Percentiles rank a stretch among this genome's conserved stretches.
phyloP scores from a whole-genome alignment of 2,329 filamentous ascomycete genomes.

The Podosphaera leucotricha region DNA sequence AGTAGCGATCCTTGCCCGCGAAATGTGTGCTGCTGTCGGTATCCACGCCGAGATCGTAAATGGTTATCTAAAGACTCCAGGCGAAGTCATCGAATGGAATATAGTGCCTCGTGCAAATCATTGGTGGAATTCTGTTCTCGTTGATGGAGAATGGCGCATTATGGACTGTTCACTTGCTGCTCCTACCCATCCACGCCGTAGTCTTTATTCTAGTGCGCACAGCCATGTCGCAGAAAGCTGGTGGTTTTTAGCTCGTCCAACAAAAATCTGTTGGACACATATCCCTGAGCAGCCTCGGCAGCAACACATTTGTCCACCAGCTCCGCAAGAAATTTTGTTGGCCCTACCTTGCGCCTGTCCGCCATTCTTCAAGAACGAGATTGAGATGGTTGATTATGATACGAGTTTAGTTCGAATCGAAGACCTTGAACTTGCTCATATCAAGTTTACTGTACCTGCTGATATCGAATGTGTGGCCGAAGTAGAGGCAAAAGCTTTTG shows the following conservation, averaged over 20 bases:
- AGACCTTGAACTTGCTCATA: slow-evolving; percentile 76
- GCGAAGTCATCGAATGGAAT: slow-evolving; percentile 59
- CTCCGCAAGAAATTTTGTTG: slow-evolving; percentile 65
- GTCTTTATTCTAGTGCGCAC: slow-evolving; percentile 49
- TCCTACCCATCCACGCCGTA: slow-evolving; percentile 66
- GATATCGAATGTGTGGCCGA: slow-evolving; percentile 87
- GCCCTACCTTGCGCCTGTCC: slow-evolving; percentile 71
- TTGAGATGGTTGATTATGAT: slow-evolving; percentile 75
- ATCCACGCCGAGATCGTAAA: slow-evolving; percentile 69
- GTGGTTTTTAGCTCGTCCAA: slow-evolving; percentile 82
- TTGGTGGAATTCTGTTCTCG: slow-evolving; percentile 88
- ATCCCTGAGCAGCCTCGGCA: slow-evolving; percentile 69
- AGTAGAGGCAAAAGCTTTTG: slow-evolving; percentile 63
- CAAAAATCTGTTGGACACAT: slow-evolving; percentile 88
- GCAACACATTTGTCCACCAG: slow-evolving; percentile 77
- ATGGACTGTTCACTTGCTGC: slow-evolving; percentile 85
- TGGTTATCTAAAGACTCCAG: slow-evolving; percentile 77
- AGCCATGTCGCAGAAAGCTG: slow-evolving; percentile 55
- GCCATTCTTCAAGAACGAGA: slow-evolving; percentile 59
- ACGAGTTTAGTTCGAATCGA: slow-evolving; percentile 70
- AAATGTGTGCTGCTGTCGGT: slow-evolving; percentile 84
- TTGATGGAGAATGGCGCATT: slow-evolving; percentile 89
- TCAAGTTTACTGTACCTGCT: slow-evolving; percentile 66
- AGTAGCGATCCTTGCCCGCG: slow-evolving; percentile 65
- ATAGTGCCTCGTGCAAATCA: slow-evolving; percentile 77